Conservation (phyloP, 345 rosid genomes). For the Eutrema yunnanense region DNA sequence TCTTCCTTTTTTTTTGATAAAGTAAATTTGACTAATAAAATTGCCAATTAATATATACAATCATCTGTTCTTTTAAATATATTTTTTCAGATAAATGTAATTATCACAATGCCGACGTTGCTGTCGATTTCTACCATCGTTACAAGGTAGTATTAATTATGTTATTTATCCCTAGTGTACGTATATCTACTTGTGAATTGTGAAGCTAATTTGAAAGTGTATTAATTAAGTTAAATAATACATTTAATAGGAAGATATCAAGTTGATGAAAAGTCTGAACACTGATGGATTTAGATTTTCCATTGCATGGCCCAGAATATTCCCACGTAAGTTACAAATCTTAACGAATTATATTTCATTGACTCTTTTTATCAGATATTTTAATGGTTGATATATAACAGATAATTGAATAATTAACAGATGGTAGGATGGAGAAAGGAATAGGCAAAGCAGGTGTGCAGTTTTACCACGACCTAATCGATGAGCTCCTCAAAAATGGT, state of each 20-base stretch:
- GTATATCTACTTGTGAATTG: not conserved
- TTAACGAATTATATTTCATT: not conserved
- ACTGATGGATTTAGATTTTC: conserved; percentile 52
- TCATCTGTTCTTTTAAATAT: not conserved
- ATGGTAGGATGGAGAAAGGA: conserved; percentile 36
- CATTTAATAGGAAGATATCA: conserved; percentile 42
- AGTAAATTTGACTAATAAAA: not conserved
- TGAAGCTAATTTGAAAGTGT: not conserved
- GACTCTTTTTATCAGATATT: not conserved
- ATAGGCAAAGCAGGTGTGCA: conserved; percentile 38
- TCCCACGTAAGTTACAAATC: conserved; percentile 36
- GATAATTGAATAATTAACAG: not conserved
- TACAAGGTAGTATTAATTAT: conserved; percentile 41
- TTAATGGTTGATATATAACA: not conserved
- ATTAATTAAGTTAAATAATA: not conserved
- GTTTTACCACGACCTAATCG: conserved; percentile 42
- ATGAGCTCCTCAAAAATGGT: conserved; percentile 40
- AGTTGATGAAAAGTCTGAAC: conserved; percentile 44
- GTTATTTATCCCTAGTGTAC: not conserved
- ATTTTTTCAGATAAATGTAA: conserved; percentile 34
- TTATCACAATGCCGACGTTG: conserved; percentile 39
- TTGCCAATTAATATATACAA: not conserved
- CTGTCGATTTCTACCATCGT: conserved; percentile 42
- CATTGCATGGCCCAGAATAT: conserved; percentile 51
- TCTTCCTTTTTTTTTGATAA: not conserved